Evolutionary conservation across 176 grass and related monocot genomes (phyloP), one percentile per base, ranked within the genome.

Genomic region (Miscanthus lutarioriparius): DNA sequence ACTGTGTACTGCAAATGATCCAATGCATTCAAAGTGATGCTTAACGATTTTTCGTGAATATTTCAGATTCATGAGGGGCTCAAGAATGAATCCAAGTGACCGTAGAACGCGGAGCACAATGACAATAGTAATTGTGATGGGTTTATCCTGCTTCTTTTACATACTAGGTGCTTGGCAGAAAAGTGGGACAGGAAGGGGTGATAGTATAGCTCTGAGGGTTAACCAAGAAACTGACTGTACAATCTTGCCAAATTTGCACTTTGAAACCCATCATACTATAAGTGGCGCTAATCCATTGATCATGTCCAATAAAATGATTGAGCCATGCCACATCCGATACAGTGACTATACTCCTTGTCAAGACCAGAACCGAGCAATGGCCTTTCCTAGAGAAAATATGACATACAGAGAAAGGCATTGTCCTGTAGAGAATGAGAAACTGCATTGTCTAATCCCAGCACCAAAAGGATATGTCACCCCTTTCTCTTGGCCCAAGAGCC

Each of bases 141-240:
- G 83, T 53, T 67, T 93, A 40, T 96, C 91, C 54, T 83, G 94
- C 85, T 96, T 96, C 88, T 96, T 89, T 74, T 96, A 96, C 64
- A 77, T 91, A 87, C 58, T 96, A 63, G 94, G 94, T 53, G 94
- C 94, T 76, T 96, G 94, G 94, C 89, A 96, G 90, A 96, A 91
- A 85, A 87, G 91, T 77, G 94, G 94, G 75, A 83, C 86, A 23
- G 91, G 94, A 76, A 83, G 91, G 76, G 94, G 94, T 72, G 94
- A 96, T 66, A 87, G 86, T 79, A 91, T 93, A 87, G 89, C 91
- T 67, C 28, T 83, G 79, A 88, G 68, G 59, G 86, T 96, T 30
- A 89, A 63, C 45, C 85, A 87, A 84, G 83, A 93, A 91, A 93
- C 94, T 1, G 91, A 89, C 67, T 96, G 94, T 85, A 85, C 76